Conservation (phyloP, 805 yeast species). For the Cyberlindnera mycetangii region DNA sequence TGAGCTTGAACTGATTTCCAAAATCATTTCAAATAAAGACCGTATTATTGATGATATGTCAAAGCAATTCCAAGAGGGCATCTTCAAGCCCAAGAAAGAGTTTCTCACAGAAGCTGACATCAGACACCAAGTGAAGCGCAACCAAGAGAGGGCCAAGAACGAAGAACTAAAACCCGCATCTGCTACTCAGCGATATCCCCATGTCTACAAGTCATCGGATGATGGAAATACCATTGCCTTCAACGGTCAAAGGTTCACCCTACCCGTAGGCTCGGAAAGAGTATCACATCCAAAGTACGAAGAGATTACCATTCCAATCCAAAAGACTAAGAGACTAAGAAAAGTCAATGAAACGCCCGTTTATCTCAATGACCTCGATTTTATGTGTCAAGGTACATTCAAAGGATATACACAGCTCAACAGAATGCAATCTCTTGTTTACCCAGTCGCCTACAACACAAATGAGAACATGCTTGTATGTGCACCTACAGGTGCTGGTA, state of each 20-base stretch:
- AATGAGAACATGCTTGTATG: conserved; percentile 94
- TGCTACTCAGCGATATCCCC: conserved; percentile 64
- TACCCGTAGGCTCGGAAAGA: conserved; percentile 81
- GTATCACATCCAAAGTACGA: conserved; percentile 62
- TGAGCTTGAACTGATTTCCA: conserved; percentile 74
- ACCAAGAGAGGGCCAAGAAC: conserved; percentile 47
- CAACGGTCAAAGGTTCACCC: conserved; percentile 73
- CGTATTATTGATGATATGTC: conserved; percentile 27
- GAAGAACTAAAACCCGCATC: conserved; percentile 45
- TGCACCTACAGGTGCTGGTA: conserved; percentile 99
- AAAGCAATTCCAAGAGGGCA: conserved; percentile 17
- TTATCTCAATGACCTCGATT: conserved; percentile 62
- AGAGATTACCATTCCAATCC: conserved; percentile 79
- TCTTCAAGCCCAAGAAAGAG: conserved; percentile 25
- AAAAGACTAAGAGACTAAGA: conserved; percentile 44
- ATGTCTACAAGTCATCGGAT: conserved; percentile 74
- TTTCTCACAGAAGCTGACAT: conserved; percentile 55
- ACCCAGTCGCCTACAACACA: conserved; percentile 87
- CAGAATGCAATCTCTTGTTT: conserved; percentile 87
- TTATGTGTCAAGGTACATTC: conserved; percentile 80
- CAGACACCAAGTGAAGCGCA: conserved; percentile 48
- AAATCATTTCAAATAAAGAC: conserved; percentile 47
- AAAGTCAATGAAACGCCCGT: conserved; percentile 46
- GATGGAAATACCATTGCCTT: conserved; percentile 69
- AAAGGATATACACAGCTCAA: conserved; percentile 73